A percentile compares a stretch with the other conserved stretches of the same genome.
Conservation (phyloP, 2,329 filamentous ascomycete species). For the Ascochyta rabiei region DNA sequence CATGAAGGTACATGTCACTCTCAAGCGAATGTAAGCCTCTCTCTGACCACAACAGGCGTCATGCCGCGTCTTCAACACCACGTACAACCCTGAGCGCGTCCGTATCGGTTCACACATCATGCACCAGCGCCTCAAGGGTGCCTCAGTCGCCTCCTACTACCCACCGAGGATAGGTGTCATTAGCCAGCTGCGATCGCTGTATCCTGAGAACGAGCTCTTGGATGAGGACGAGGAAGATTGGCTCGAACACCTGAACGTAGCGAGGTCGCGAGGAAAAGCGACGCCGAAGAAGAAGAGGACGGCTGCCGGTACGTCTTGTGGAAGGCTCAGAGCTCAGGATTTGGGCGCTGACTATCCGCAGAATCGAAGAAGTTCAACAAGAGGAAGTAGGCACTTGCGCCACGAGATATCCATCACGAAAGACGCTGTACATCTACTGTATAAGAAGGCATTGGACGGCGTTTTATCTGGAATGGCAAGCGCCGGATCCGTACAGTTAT, state of each 20-base stretch:
- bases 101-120: conserved; percentile 92
- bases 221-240: conserved; percentile 82
- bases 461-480: conserved; percentile 13
- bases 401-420: conserved; percentile 1
- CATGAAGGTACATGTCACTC: conserved; percentile 68
- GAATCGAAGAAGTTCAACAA: conserved; percentile 57
- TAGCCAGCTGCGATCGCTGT: conserved; percentile 73
- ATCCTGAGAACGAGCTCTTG: conserved; percentile 70
- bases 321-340: neutral
- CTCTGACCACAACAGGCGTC: conserved; percentile 65
- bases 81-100: conserved; percentile 82
- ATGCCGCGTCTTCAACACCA: conserved; percentile 90
- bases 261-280: conserved; percentile 73
- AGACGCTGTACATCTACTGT: conserved; percentile 26
- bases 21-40: neutral
- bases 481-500: neutral
- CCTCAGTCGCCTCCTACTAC: conserved; percentile 84
- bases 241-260: conserved; percentile 67
- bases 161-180: conserved; percentile 75
- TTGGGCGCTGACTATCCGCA: conserved; percentile 24
- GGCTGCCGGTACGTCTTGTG: conserved; percentile 50
- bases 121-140: conserved; percentile 85
- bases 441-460: conserved; percentile 22
- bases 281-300: conserved; percentile 87
- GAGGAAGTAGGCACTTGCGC: conserved; percentile 44